Percentiles rank a stretch among this genome's conserved stretches.
These are phyloP conservation scores for Aaosphaeria pasadenensis DNA, from an alignment of 2,329 filamentous ascomycete species.

Conservation along the genomic window DNA sequence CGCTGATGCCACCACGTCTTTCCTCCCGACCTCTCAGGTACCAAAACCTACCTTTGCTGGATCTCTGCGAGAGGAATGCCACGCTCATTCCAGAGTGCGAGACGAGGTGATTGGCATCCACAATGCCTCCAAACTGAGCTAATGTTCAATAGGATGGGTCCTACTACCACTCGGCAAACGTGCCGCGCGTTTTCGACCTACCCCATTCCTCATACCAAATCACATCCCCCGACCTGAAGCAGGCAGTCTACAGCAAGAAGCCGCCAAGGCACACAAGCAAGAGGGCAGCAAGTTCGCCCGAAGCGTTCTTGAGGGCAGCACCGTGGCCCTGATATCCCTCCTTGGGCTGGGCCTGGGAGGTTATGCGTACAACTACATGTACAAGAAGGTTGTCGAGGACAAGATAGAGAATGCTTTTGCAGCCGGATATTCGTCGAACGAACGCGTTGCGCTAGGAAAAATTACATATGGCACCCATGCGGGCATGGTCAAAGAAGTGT, in stretches of 20 bases:
- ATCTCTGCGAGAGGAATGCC: conserved; percentile 19
- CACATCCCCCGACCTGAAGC: not conserved
- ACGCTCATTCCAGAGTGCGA: conserved; percentile 15
- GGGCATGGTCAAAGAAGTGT: conserved; percentile 22
- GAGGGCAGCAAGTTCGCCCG: conserved; percentile 27
- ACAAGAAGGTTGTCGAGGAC: conserved; percentile 25
- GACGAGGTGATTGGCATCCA: conserved; percentile 15
- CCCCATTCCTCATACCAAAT: conserved; percentile 10
- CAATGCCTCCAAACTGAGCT: conserved; percentile 1
- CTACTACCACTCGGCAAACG: conserved; percentile 23
- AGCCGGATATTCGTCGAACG: conserved; percentile 31
- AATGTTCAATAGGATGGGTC: conserved; percentile 22
- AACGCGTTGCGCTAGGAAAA: conserved; percentile 27
- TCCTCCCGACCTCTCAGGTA: not conserved
- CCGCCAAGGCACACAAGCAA: conserved; percentile 7
- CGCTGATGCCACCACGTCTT: conserved; percentile 1
- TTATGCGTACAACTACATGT: conserved; percentile 32
- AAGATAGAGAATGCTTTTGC: conserved; percentile 36
- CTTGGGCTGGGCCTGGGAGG: conserved; percentile 31
- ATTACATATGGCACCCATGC: conserved; percentile 26
- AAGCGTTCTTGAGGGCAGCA: conserved; percentile 33
- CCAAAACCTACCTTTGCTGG: not conserved
- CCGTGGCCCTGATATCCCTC: conserved; percentile 32
- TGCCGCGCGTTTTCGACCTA: conserved; percentile 10
- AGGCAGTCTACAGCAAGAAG: not conserved